Conservation (phyloP, 768 basidiomycete genomes). For the Leccinum fibrillosum region DNA sequence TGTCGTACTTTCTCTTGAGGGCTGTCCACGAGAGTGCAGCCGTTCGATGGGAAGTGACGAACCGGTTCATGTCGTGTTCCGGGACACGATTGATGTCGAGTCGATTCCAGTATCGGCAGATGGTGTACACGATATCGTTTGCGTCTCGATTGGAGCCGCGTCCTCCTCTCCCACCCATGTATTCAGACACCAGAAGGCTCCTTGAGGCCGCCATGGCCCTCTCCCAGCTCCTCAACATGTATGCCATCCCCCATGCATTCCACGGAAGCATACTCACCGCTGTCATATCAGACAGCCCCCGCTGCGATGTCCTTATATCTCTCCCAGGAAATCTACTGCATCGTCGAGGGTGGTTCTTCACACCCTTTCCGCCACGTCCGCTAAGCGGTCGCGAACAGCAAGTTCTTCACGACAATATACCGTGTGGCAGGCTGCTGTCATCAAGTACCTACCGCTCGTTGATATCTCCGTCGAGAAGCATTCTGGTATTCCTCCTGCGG, state of each 20-base stretch:
- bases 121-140: constrained; percentile 67
- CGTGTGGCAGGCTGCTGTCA: no score
- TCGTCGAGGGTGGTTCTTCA: constrained; percentile 70
- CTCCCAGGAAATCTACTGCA: constrained; percentile 78
- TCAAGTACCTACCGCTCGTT: no score
- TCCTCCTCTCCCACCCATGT: constrained; percentile 43
- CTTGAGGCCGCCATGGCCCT: constrained; percentile 76
- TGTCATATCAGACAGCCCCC: constrained; percentile 59
- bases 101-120: constrained; percentile 75
- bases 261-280: constrained; percentile 74
- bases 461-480: no score
- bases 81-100: constrained; percentile 85
- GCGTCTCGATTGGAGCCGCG: constrained; percentile 71
- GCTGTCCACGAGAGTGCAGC: constrained; percentile 73
- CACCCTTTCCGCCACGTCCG: constrained; percentile 81
- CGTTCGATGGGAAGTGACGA: constrained; percentile 56
- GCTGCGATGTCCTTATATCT: constrained; percentile 53
- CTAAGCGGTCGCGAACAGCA: constrained; percentile 63
- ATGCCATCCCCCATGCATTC: constrained; percentile 74
- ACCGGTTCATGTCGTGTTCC: constrained; percentile 81
- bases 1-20: constrained; percentile 70
- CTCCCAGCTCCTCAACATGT: constrained; percentile 56
- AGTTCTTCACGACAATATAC: constrained; percentile 50
- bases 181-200: constrained; percentile 66
- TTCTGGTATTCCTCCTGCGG: no score